Base-by-base conservation (phyloP, 306 rosid species). In the Prinsepia uniflora region DNA sequence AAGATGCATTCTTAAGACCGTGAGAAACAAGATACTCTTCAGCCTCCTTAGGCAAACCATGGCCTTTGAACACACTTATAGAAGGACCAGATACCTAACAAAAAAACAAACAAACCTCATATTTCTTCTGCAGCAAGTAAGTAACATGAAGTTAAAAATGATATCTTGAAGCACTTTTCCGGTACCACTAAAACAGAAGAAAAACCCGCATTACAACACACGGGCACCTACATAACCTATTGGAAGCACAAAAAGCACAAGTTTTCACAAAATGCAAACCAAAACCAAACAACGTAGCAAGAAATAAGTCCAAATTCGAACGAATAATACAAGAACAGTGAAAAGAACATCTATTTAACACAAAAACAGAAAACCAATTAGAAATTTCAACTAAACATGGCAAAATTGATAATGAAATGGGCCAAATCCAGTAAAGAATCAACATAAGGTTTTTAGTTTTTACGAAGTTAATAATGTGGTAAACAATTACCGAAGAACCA, bases 1-100 rank as follows among this genome's bases (percentile, higher is more conserved):
- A 90, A 53, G 82, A 58, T 48, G 95, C 87, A 48, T 81, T 88
- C 74, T 71, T 86, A 20, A 90, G 89, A 54, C 98, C 97, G 48
- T 80, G 86, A 0, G 95, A 87, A 68, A 68, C 78, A 63, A 94
- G 88, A 75, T 83, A 72, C 49, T 79, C 86, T 76, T 89, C 90
- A 34, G 88, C 82, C 57, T 81, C 86, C 75, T 84, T 73, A 5
- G 95, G 77, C 72, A 94, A 81, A 81, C 68, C 67, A 72, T 79
- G 82, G 74, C 97, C 98, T 79, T 94, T 87, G 67, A 50, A 85
- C 81, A 94, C 75, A 47, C 83, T 86, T 14, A 84, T 8, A 54
- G 86, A 12, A 20, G 84, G 88, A 79, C 79, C 75, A 61, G 60
- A 65, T 24, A 66, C 90, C 97, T 94, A 81, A 54, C 67, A 73